Conservation (phyloP, 2,329 filamentous ascomycete species). For the Neopestalotiopsis sp. region DNA sequence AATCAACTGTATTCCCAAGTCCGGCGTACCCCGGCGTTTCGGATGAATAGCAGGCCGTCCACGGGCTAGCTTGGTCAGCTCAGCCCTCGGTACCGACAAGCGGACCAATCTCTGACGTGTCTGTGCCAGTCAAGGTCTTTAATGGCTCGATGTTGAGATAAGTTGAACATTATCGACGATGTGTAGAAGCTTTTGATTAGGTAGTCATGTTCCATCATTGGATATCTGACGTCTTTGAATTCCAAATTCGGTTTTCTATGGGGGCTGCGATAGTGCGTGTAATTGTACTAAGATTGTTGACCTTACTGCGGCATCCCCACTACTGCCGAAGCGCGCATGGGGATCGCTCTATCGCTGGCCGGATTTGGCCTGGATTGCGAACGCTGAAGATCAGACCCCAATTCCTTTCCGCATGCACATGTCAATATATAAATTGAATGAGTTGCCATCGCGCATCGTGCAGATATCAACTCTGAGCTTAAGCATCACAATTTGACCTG, state of each 20-base stretch:
- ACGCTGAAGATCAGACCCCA: background rate
- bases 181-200: background rate
- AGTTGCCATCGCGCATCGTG: no score
- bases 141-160: background rate
- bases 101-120: background rate
- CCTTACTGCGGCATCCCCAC: background rate
- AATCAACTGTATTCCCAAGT: background rate
- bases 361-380: background rate
- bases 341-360: background rate
- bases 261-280: background rate
- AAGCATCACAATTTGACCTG: no score
- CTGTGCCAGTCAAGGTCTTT: background rate
- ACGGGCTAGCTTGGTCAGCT: background rate
- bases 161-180: background rate
- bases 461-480: no score
- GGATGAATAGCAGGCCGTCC: conserved; percentile 1
- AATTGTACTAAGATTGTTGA: background rate
- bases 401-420: background rate
- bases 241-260: background rate
- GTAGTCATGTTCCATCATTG: background rate
- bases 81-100: background rate
- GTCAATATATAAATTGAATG: no score
- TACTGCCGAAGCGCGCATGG: background rate
- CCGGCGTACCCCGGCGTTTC: background rate
- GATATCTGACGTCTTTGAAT: background rate